Percentiles rank a stretch among this genome's conserved stretches.
phyloP scores from a whole-genome alignment of 2,329 filamentous ascomycete species.

The Penicillium oxalicum region DNA sequence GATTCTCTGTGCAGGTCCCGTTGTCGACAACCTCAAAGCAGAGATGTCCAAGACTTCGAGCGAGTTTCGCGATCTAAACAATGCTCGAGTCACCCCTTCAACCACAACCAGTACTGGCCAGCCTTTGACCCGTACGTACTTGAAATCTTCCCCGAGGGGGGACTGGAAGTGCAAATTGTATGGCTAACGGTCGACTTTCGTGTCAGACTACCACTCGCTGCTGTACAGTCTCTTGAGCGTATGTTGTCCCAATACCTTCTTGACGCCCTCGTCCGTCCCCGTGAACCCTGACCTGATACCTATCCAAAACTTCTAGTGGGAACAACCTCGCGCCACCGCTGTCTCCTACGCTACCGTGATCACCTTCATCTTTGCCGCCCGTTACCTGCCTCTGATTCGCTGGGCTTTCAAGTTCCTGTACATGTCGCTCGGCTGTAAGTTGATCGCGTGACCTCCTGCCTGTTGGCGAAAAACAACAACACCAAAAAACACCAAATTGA shows the following conservation, averaged over 20 bases:
- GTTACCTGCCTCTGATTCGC: slow-evolving; percentile 57
- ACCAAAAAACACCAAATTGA: not conserved
- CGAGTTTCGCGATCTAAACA: slow-evolving; percentile 55
- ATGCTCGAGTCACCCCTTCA: slow-evolving; percentile 48
- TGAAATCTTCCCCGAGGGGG: not conserved
- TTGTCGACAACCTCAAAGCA: slow-evolving; percentile 52
- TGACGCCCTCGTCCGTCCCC: not conserved
- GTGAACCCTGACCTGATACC: slow-evolving; percentile 1
- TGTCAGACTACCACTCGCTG: slow-evolving; percentile 57
- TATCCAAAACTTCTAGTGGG: slow-evolving; percentile 45
- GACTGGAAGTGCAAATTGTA: not conserved
- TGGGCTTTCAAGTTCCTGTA: slow-evolving; percentile 57
- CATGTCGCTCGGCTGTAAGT: slow-evolving; percentile 53
- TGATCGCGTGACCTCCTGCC: slow-evolving; percentile 18
- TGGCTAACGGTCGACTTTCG: slow-evolving; percentile 12
- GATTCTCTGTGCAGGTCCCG: slow-evolving; percentile 40
- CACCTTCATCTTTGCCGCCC: slow-evolving; percentile 56
- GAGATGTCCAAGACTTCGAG: slow-evolving; percentile 51
- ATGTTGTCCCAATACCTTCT: slow-evolving; percentile 22
- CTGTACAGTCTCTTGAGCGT: slow-evolving; percentile 61
- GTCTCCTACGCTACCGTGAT: slow-evolving; percentile 54
- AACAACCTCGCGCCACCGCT: slow-evolving; percentile 59
- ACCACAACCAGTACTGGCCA: slow-evolving; percentile 55
- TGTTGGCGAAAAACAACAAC: too few species aligned
- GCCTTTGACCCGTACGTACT: slow-evolving; percentile 53